Evolutionary conservation across 2,329 filamentous ascomycete genomes (phyloP).

Genomic region (Neoscytalidium dimidiatum): DNA sequence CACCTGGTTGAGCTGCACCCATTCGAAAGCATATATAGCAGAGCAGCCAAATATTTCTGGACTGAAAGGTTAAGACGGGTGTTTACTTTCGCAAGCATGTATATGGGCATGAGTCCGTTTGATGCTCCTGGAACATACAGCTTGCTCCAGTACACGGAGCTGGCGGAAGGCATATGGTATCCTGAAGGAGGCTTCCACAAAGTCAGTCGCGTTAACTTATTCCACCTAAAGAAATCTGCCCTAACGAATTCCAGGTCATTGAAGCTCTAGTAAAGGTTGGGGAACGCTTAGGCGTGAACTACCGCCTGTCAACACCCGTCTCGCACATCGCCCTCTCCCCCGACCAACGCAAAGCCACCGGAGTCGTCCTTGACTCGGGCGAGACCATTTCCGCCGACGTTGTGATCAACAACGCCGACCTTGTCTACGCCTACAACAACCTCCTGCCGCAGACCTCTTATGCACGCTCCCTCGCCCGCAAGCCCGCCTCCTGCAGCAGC

Average conservation of each 20-base stretch:
- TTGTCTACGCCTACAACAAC: slow-evolving; percentile 73
- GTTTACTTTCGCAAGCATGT: slow-evolving; percentile 80
- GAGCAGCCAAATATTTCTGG: slow-evolving; percentile 68
- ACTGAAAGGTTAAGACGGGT: slow-evolving; percentile 68
- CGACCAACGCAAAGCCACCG: slow-evolving; percentile 57
- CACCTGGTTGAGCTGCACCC: slow-evolving; percentile 66
- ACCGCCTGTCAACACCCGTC: slow-evolving; percentile 62
- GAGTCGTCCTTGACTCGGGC: slow-evolving; percentile 61
- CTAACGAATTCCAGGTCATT: slow-evolving; percentile 43
- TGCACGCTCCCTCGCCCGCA: slow-evolving; percentile 45
- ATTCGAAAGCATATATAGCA: slow-evolving; percentile 68
- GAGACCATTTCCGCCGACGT: slow-evolving; percentile 64
- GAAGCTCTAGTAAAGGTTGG: slow-evolving; percentile 66
- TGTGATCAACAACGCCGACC: slow-evolving; percentile 71
- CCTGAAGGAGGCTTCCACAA: slow-evolving; percentile 70
- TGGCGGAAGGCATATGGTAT: slow-evolving; percentile 77
- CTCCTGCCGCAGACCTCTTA: slow-evolving; percentile 59
- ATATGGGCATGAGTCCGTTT: slow-evolving; percentile 79
- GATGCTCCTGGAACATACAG: slow-evolving; percentile 75
- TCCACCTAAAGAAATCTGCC: background rate
- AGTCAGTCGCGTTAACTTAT: slow-evolving; percentile 36
- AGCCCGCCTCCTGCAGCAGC: slow-evolving; percentile 67
- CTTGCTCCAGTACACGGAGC: slow-evolving; percentile 72
- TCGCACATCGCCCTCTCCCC: slow-evolving; percentile 54
- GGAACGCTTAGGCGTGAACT: slow-evolving; percentile 62